Percentiles rank a stretch among this genome's conserved stretches.
These are phyloP conservation scores for Curvularia hawaiiensis DNA, from an alignment of 2,329 filamentous ascomycete species.

Conservation along the genomic window DNA sequence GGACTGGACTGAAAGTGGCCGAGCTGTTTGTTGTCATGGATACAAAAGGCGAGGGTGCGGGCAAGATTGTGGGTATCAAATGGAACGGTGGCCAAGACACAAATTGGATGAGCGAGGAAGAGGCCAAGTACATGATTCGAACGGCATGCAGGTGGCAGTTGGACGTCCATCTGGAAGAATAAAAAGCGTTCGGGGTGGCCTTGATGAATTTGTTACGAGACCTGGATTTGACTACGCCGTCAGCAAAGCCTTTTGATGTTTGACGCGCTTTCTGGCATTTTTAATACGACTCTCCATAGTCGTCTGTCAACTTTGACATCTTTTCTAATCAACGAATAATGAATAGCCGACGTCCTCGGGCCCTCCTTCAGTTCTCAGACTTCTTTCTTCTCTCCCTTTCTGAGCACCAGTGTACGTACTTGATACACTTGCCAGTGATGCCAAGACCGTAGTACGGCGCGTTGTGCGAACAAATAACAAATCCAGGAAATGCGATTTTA, in stretches of 20 bases:
- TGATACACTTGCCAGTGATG: background rate
- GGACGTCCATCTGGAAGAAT: conserved; percentile 56
- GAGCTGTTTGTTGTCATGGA: conserved; percentile 44
- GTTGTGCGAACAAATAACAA: background rate
- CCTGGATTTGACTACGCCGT: background rate
- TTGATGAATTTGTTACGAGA: conserved; percentile 5
- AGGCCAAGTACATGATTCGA: conserved; percentile 38
- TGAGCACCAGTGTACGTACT: background rate
- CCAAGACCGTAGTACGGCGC: background rate
- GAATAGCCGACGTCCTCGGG: background rate
- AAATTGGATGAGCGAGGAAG: conserved; percentile 34
- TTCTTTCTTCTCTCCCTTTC: background rate
- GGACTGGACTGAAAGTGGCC: conserved; percentile 42
- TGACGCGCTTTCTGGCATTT: background rate
- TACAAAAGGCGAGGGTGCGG: conserved; percentile 41
- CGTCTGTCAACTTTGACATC: background rate
- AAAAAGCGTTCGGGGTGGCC: conserved; percentile 28
- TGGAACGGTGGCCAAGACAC: conserved; percentile 39
- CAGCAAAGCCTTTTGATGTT: background rate
- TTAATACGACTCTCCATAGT: background rate
- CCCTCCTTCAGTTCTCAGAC: background rate
- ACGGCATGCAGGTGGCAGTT: conserved; percentile 32
- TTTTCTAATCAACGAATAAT: background rate
- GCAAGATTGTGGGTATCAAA: conserved; percentile 44
- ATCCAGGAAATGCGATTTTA: background rate